Percentiles rank a stretch among this genome's conserved stretches.
phyloP scores from a whole-genome alignment of 2,329 filamentous ascomycete genomes.

The Alternaria sp. region DNA sequence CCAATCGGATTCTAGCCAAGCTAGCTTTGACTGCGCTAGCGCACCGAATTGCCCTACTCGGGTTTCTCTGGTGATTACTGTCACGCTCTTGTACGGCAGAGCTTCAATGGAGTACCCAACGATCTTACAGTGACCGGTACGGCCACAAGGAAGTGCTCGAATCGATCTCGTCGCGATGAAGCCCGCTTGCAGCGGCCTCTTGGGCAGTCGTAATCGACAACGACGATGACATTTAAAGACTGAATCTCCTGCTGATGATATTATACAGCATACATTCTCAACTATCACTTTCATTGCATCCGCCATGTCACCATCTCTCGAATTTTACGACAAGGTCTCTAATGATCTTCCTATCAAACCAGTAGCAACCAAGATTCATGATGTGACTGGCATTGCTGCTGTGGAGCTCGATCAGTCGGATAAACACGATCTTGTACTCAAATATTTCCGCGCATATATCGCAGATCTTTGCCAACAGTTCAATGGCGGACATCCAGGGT shows the following conservation, averaged over 20 bases:
- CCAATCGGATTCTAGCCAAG: not conserved
- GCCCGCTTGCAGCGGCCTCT: not conserved
- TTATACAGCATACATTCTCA: not conserved
- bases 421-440: conserved; percentile 16
- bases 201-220: not conserved
- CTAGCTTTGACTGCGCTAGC: not conserved
- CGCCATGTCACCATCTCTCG: conserved; percentile 19
- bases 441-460: conserved; percentile 21
- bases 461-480: conserved; percentile 75
- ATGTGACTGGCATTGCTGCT: conserved; percentile 13
- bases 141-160: not conserved
- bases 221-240: not conserved
- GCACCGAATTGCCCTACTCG: not conserved
- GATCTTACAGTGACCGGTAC: not conserved
- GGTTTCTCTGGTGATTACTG: not conserved
- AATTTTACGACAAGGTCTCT: conserved; percentile 19
- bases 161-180: not conserved
- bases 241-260: not conserved
- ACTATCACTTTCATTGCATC: not conserved
- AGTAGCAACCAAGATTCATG: conserved; percentile 18
- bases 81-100: not conserved
- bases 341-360: conserved; percentile 18
- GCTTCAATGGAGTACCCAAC: not conserved
- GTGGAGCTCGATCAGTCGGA: conserved; percentile 9
- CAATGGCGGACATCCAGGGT: conserved; percentile 70